Percentiles rank a stretch among this genome's conserved stretches.
phyloP scores from a whole-genome alignment of 1,284 basidiomycete genomes.

The Rhodotorula sp. region DNA sequence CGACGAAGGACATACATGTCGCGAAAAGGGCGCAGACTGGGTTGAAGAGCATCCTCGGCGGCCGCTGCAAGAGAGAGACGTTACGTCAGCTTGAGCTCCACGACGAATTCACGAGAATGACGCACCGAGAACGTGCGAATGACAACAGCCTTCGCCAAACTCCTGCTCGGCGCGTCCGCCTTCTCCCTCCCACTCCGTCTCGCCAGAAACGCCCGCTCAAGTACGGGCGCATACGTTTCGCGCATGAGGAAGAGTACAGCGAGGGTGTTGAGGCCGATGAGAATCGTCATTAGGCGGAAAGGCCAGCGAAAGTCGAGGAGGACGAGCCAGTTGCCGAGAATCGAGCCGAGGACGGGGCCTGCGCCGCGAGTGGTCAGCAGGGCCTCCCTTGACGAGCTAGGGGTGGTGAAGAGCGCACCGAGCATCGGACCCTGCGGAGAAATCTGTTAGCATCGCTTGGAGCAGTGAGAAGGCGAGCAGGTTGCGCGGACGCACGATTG shows the following conservation, averaged over 20 bases:
- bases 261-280: constrained; percentile 46
- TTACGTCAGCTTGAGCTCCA: constrained; percentile 10
- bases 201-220: constrained; percentile 15
- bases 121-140: constrained; percentile 10
- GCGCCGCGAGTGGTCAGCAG: not conserved
- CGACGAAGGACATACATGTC: constrained; percentile 1
- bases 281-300: constrained; percentile 48
- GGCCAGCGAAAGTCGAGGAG: constrained; percentile 47
- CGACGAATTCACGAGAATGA: accelerated
- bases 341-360: constrained; percentile 47
- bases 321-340: constrained; percentile 50
- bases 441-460: too few species aligned
- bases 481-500: constrained; percentile 29
- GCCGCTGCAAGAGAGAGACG: constrained; percentile 49
- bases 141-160: not conserved
- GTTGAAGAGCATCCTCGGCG: constrained; percentile 50
- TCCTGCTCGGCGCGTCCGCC: not conserved
- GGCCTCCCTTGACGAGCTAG: accelerated
- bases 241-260: constrained; percentile 44
- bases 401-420: not conserved
- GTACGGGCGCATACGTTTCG: constrained; percentile 51
- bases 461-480: too few species aligned
- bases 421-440: constrained; percentile 10
- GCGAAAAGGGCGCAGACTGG: constrained; percentile 52
- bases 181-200: not conserved